Conservation (phyloP, 1,284 basidiomycete species). For the Cryptococcus sp. region DNA sequence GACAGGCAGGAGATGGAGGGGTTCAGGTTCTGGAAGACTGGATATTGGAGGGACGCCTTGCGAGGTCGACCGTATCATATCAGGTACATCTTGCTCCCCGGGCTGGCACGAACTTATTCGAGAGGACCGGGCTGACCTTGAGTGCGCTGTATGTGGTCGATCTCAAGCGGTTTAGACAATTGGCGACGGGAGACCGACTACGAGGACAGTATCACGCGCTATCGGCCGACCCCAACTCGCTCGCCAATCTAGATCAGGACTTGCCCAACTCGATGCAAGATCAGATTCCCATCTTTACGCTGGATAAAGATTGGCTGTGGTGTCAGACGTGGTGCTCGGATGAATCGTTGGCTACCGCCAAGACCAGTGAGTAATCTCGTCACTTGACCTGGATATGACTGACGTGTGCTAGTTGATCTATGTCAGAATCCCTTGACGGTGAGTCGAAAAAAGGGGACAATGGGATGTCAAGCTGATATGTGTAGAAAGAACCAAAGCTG, state of each 20-base stretch:
- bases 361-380: constrained; percentile 45
- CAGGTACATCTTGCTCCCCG: constrained; percentile 55
- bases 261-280: constrained; percentile 86
- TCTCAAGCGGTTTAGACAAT: constrained; percentile 76
- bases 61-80: constrained; percentile 83
- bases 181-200: constrained; percentile 64
- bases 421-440: constrained; percentile 90
- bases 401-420: constrained; percentile 63
- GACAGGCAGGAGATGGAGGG: constrained; percentile 93
- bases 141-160: constrained; percentile 96
- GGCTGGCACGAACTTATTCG: not conserved
- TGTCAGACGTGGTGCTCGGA: constrained; percentile 53
- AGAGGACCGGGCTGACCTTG: not conserved
- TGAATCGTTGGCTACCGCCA: constrained; percentile 48
- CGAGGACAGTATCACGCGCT: constrained; percentile 87
- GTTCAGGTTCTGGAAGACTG: constrained; percentile 96
- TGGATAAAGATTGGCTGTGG: constrained; percentile 91
- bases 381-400: not conserved
- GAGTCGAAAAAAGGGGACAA: constrained; percentile 30
- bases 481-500: constrained; percentile 91
- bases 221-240: constrained; percentile 85
- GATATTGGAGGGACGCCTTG: constrained; percentile 85
- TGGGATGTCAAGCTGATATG: constrained; percentile 5
- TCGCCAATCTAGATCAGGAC: constrained; percentile 96
- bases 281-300: constrained; percentile 79